A percentile compares a stretch with the other conserved stretches of the same genome.
phyloP scores from a whole-genome alignment of 2,329 filamentous ascomycete genomes.

The Mollisia scopiformis region DNA sequence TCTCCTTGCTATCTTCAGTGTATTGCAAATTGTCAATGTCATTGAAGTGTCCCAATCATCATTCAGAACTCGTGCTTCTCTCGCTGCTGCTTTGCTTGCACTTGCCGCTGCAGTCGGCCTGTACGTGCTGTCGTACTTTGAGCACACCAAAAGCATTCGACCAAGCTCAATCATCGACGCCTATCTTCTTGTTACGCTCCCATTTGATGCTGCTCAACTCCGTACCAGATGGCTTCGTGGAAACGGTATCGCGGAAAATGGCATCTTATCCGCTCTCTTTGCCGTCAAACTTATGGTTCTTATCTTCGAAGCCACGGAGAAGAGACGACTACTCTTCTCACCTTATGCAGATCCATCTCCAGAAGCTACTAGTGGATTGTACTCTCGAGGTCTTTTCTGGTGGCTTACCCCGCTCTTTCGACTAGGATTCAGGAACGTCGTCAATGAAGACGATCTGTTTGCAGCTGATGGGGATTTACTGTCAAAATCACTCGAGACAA shows the following conservation, averaged over 20 bases:
- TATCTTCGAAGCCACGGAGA: neutral
- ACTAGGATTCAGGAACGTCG: neutral
- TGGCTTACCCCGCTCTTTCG: neutral
- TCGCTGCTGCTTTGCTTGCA: slow-evolving; percentile 26
- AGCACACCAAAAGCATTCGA: slow-evolving; percentile 21
- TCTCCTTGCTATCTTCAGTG: slow-evolving; percentile 19
- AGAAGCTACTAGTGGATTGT: neutral
- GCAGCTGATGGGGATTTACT: neutral
- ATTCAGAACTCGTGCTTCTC: slow-evolving; percentile 20
- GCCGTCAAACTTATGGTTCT: neutral
- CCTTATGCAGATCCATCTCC: neutral
- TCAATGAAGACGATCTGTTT: neutral
- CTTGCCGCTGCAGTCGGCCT: slow-evolving; percentile 21
- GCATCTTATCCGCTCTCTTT: neutral
- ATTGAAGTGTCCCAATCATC: slow-evolving; percentile 19
- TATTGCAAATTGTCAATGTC: slow-evolving; percentile 22
- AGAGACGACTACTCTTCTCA: neutral
- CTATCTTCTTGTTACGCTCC: neutral
- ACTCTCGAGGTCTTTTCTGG: neutral
- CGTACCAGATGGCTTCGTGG: neutral
- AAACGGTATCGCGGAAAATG: neutral
- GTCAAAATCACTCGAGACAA: neutral
- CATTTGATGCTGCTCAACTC: neutral
- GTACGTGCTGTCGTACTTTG: slow-evolving; percentile 25
- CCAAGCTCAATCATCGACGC: neutral